Base-by-base conservation (phyloP, 2,329 filamentous ascomycete genomes). In the Cordyceps cateniannulata region DNA sequence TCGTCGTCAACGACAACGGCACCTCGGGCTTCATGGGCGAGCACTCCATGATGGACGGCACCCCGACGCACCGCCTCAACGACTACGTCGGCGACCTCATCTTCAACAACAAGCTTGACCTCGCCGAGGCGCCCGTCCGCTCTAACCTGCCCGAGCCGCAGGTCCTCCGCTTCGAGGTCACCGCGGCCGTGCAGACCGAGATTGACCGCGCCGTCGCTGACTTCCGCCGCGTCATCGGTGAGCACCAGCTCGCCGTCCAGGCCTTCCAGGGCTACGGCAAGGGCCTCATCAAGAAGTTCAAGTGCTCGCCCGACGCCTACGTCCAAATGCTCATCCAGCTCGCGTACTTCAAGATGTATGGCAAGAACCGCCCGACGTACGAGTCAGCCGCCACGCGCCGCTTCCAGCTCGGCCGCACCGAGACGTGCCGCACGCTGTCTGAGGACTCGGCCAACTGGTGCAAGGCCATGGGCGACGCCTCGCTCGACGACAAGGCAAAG, bases 11-110 rank as follows among this genome's bases (percentile, higher is more conserved):
- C 76, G 93, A 99, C 73, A 99, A 99, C 74, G 95, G 95, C 68
- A 96, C 95, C 8, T 90, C 95, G 2, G 95, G 95, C 63, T 99
- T 99, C 82, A 93, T 92, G 83, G 95, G 95, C 70, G 95, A 99
- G 78, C 95, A 99, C 82, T 96, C 90, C 69, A 98, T 99, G 95
- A 99, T 99, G 96, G 95, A 99, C 73, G 95, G 96, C 65, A 99
- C 95, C 7, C 93, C 96, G 1, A 99, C 96, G 2, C 95, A 98
- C 77, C 89, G 96, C 49, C 83, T 99, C 18, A 99, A 97, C 75
- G 95, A 99, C 81, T 95, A 92, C 71, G 84, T 96, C 72, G 96
- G 93, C 79, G 86, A 90, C 72, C 84, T 90, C 70, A 97, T 98
- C 74, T 93, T 96, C 77, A 88, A 88, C 78, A 93, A 96, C 79